These are phyloP conservation scores for Colletotrichum plurivorum DNA, from an alignment of 2,329 filamentous ascomycete genomes.

Conservation along the genomic window DNA sequence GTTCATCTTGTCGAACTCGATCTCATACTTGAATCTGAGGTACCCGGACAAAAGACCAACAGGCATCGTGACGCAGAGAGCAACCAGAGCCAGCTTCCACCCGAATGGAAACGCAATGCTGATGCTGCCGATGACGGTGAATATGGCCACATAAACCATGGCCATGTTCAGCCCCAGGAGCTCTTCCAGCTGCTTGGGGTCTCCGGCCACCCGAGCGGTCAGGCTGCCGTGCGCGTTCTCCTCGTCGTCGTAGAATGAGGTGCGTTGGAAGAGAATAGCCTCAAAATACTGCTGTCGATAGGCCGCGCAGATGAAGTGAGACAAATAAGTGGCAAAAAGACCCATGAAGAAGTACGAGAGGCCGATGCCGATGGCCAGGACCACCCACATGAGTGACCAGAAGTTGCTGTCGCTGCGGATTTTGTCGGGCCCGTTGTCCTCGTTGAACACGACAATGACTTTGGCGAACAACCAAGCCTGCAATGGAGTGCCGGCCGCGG, in stretches of 20 bases:
- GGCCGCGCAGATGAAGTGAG: constrained; percentile 64
- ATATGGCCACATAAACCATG: constrained; percentile 73
- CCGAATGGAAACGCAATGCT: constrained; percentile 79
- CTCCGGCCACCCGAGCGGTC: constrained; percentile 67
- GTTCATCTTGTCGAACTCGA: constrained; percentile 79
- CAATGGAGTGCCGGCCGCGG: constrained; percentile 61
- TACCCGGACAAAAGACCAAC: constrained; percentile 63
- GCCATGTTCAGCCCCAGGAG: constrained; percentile 75
- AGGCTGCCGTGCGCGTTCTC: constrained; percentile 73
- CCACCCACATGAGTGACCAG: constrained; percentile 77
- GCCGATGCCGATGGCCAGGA: constrained; percentile 68
- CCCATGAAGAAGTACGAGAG: constrained; percentile 67
- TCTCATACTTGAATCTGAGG: constrained; percentile 69
- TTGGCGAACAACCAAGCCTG: constrained; percentile 70
- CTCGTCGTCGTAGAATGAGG: constrained; percentile 72
- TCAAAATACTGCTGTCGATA: constrained; percentile 74
- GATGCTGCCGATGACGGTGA: constrained; percentile 75
- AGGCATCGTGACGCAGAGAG: constrained; percentile 72
- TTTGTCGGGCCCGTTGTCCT: constrained; percentile 46
- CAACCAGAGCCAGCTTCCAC: constrained; percentile 82
- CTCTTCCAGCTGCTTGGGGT: constrained; percentile 73
- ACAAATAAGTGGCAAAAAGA: constrained; percentile 59
- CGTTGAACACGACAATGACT: constrained; percentile 66
- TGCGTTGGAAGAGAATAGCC: constrained; percentile 71
- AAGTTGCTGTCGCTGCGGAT: constrained; percentile 64